phyloP scores from a whole-genome alignment of 257 asterid species.

The Gentiana dahurica region DNA sequence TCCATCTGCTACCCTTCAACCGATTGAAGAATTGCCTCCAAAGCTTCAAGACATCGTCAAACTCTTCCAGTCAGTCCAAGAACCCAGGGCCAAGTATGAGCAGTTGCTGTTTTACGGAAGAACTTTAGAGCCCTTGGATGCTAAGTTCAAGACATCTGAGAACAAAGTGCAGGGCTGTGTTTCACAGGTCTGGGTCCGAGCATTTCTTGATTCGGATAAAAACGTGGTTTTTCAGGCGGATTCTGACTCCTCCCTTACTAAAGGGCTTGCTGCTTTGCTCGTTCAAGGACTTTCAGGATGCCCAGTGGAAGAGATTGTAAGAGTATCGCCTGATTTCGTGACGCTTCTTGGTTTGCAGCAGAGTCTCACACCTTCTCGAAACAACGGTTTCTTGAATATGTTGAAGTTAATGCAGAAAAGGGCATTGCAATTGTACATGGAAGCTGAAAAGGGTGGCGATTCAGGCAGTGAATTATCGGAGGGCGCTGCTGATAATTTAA shows the following conservation, averaged over 20 bases:
- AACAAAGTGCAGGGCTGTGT: slow-evolving; percentile 73
- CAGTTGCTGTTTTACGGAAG: slow-evolving; percentile 63
- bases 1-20: slow-evolving; percentile 37
- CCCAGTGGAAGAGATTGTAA: slow-evolving; percentile 52
- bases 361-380: slow-evolving; percentile 65
- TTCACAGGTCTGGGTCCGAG: slow-evolving; percentile 88
- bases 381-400: slow-evolving; percentile 89
- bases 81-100: slow-evolving; percentile 63
- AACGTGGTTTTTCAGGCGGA: slow-evolving; percentile 76
- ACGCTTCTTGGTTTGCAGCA: slow-evolving; percentile 69
- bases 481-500: slow-evolving; percentile 14
- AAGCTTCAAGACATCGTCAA: slow-evolving; percentile 68
- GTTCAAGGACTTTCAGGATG: slow-evolving; percentile 74
- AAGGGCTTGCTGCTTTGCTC: slow-evolving; percentile 84
- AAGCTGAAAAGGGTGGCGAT: slow-evolving; percentile 31
- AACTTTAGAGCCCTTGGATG: slow-evolving; percentile 47
- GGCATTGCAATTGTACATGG: slow-evolving; percentile 54
- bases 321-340: slow-evolving; percentile 70
- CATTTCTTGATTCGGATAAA: slow-evolving; percentile 43
- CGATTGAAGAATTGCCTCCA: slow-evolving; percentile 60
- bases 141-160: slow-evolving; percentile 40
- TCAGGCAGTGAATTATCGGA: slow-evolving; percentile 8
- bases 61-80: slow-evolving; percentile 55
- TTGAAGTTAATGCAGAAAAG: slow-evolving; percentile 77
- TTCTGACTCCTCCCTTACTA: slow-evolving; percentile 72